Conservation (phyloP, 2,329 filamentous ascomycete species). For the Botrytis medusae region DNA sequence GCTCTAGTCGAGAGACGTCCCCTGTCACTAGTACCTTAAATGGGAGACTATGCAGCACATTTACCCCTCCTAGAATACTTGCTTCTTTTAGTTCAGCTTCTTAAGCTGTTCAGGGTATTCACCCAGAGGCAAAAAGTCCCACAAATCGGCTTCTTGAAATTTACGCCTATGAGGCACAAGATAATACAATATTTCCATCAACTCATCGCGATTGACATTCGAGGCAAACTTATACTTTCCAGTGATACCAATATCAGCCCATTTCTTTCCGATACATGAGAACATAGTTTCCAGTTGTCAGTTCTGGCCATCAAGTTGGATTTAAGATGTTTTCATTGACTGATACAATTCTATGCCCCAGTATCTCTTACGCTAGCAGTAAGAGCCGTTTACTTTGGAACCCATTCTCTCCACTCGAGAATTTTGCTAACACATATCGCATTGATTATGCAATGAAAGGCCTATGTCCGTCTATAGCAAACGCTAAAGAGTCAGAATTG, state of each 20-base stretch:
- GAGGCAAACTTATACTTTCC: background rate
- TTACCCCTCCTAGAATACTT: no score
- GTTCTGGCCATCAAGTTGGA: background rate
- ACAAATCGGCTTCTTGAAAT: no score
- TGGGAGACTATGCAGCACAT: no score
- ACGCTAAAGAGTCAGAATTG: background rate
- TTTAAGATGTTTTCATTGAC: background rate
- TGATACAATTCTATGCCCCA: background rate
- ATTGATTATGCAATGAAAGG: background rate
- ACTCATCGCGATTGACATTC: background rate
- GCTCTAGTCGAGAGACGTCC: no score
- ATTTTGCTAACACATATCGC: no score
- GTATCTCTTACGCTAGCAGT: background rate
- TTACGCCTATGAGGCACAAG: no score
- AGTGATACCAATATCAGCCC: background rate
- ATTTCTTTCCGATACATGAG: accelerated
- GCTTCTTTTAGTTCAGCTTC: no score
- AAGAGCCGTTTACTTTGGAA: no score
- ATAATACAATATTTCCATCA: background rate
- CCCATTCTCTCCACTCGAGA: no score
- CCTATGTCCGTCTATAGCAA: background rate
- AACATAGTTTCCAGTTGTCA: background rate
- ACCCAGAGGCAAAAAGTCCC: no score
- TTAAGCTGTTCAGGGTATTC: no score
- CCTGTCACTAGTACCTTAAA: no score